Percentiles rank a stretch among this genome's conserved stretches.
Evolutionary conservation across 2,329 filamentous ascomycete species (phyloP).

Genomic region (Penicillium sp.): DNA sequence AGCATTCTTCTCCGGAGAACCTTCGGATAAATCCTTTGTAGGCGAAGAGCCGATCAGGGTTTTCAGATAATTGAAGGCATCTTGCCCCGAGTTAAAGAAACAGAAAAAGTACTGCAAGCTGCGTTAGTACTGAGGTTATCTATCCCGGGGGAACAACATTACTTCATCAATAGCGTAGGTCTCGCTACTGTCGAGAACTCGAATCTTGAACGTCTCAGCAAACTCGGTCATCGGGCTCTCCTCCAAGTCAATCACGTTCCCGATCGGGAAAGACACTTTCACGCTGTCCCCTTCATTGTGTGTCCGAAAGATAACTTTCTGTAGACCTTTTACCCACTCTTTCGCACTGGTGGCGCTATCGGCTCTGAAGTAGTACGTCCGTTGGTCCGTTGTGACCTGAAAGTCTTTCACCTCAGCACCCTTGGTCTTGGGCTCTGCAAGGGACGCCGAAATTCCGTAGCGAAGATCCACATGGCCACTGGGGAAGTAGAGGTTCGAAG

Average conservation of each 20-base stretch:
- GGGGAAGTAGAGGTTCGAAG: slow-evolving; percentile 84
- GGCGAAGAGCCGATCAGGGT: slow-evolving; percentile 64
- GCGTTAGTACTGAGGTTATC: slow-evolving; percentile 13
- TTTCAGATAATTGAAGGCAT: slow-evolving; percentile 73
- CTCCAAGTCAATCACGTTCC: slow-evolving; percentile 87
- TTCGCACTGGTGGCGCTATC: slow-evolving; percentile 83
- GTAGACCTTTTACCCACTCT: slow-evolving; percentile 92
- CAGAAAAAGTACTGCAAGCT: slow-evolving; percentile 84
- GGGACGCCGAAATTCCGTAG: slow-evolving; percentile 80
- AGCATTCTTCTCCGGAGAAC: slow-evolving; percentile 17
- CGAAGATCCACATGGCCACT: slow-evolving; percentile 86
- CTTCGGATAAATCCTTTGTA: slow-evolving; percentile 39
- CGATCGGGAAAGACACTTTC: slow-evolving; percentile 85
- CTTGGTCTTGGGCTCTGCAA: slow-evolving; percentile 64
- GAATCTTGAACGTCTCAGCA: slow-evolving; percentile 82
- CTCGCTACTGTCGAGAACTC: slow-evolving; percentile 88
- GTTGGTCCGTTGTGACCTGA: slow-evolving; percentile 71
- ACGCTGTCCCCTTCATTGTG: slow-evolving; percentile 96
- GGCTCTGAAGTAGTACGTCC: slow-evolving; percentile 80
- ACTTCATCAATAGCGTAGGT: slow-evolving; percentile 94
- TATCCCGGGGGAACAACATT: slow-evolving; percentile 15
- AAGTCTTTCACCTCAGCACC: slow-evolving; percentile 70
- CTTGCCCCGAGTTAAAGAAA: slow-evolving; percentile 80
- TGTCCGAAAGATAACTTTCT: slow-evolving; percentile 90
- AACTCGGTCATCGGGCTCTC: slow-evolving; percentile 86